Evolutionary conservation across 208 protist species (phyloP).

Genomic region (Leptomonas pyrrhocoris): DNA sequence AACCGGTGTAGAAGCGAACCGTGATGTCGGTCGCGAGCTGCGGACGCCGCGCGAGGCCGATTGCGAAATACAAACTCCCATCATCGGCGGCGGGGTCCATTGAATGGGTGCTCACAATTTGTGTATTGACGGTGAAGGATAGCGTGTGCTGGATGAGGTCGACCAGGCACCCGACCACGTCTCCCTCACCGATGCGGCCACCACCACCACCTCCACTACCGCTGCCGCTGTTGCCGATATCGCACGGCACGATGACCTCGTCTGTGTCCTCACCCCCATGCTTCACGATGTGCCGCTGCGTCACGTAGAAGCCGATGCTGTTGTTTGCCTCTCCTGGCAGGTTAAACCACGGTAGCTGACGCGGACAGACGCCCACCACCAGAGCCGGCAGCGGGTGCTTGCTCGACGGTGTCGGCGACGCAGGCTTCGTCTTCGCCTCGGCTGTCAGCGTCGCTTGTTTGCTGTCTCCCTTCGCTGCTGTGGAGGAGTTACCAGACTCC

Average conservation of each 20-base stretch:
- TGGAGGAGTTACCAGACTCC: background rate
- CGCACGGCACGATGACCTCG: slow-evolving; percentile 39
- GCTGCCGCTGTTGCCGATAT: slow-evolving; percentile 13
- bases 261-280: slow-evolving; percentile 54
- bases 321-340: slow-evolving; percentile 68
- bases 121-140: slow-evolving; percentile 71
- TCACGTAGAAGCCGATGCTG: slow-evolving; percentile 76
- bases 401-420: too few species aligned
- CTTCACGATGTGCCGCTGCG: slow-evolving; percentile 66
- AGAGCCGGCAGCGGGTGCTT: slow-evolving; percentile 29
- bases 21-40: slow-evolving; percentile 30
- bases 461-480: background rate
- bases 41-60: slow-evolving; percentile 60
- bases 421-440: background rate
- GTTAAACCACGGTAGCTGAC: slow-evolving; percentile 40
- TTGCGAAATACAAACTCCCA: slow-evolving; percentile 53
- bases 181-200: slow-evolving; percentile 45
- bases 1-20: slow-evolving; percentile 57
- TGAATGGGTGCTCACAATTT: slow-evolving; percentile 28
- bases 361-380: slow-evolving; percentile 64
- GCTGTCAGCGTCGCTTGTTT: background rate
- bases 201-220: slow-evolving; percentile 11
- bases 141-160: slow-evolving; percentile 62
- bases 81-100: slow-evolving; percentile 25
- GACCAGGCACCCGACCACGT: slow-evolving; percentile 75